Percentiles rank a stretch among this genome's conserved stretches.
These are phyloP conservation scores for Penicillium fuscoglaucum DNA, from an alignment of 2,329 filamentous ascomycete species.

Conservation along the genomic window DNA sequence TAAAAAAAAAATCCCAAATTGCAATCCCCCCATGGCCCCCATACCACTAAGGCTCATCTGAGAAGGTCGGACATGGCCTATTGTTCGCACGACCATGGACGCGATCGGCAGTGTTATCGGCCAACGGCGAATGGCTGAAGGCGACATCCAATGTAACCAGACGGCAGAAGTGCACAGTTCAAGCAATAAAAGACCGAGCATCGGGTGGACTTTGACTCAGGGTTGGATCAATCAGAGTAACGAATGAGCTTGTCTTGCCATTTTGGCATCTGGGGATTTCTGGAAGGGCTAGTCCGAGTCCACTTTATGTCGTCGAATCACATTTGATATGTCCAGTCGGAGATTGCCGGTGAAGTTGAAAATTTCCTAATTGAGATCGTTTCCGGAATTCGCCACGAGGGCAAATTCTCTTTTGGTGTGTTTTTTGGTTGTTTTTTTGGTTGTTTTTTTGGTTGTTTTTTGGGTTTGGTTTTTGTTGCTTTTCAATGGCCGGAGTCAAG, in stretches of 20 bases:
- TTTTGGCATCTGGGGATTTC: constrained; percentile 14
- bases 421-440: neutral
- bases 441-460: neutral
- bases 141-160: constrained; percentile 31
- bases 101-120: constrained; percentile 22
- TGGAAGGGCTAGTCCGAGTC: constrained; percentile 14
- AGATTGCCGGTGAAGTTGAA: constrained; percentile 17
- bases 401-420: neutral
- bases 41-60: constrained; percentile 12
- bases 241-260: neutral
- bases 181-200: neutral
- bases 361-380: constrained; percentile 7
- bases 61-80: constrained; percentile 18
- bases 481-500: neutral
- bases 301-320: constrained; percentile 18
- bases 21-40: neutral
- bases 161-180: constrained; percentile 11
- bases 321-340: constrained; percentile 6
- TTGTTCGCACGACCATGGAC: constrained; percentile 24
- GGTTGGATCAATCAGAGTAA: constrained; percentile 12
- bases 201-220: neutral
- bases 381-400: constrained; percentile 5
- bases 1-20: constrained; percentile 3
- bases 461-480: neutral
- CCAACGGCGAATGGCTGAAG: constrained; percentile 11